Conservation (phyloP, 169 alveolate genomes). For the Cryptosporidium meleagridis region DNA sequence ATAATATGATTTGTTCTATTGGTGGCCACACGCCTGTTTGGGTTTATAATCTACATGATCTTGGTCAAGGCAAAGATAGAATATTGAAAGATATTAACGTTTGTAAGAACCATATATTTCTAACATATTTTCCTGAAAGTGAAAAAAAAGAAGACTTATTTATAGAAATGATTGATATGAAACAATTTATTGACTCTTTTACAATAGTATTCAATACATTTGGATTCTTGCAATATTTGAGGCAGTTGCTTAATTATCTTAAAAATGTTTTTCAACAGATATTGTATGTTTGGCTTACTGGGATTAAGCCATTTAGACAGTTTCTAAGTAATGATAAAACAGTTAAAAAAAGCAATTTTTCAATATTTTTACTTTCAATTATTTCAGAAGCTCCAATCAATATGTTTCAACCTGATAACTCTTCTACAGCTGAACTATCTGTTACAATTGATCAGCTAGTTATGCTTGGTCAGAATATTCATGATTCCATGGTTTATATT, state of each 20-base stretch:
- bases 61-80: neutral
- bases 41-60: neutral
- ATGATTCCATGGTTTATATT: constrained; percentile 36
- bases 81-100: neutral
- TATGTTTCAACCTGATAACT: neutral
- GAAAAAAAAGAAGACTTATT: neutral
- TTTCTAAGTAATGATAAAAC: constrained; percentile 17
- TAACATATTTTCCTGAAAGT: constrained; percentile 2
- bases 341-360: neutral
- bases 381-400: constrained; percentile 24
- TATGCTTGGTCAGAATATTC: constrained; percentile 49
- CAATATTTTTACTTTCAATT: constrained; percentile 10
- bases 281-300: constrained; percentile 35
- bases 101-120: neutral
- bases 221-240: constrained; percentile 44
- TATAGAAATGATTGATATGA: constrained; percentile 20
- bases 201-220: constrained; percentile 4
- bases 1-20: constrained; percentile 31
- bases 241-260: constrained; percentile 31
- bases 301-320: constrained; percentile 51
- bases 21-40: constrained; percentile 75
- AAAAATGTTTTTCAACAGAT: constrained; percentile 39
- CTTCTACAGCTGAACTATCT: neutral
- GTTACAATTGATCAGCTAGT: constrained; percentile 69
- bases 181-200: constrained; percentile 12